Evolutionary conservation across 2,329 filamentous ascomycete species (phyloP).

Genomic region (Colletotrichum orbiculare): DNA sequence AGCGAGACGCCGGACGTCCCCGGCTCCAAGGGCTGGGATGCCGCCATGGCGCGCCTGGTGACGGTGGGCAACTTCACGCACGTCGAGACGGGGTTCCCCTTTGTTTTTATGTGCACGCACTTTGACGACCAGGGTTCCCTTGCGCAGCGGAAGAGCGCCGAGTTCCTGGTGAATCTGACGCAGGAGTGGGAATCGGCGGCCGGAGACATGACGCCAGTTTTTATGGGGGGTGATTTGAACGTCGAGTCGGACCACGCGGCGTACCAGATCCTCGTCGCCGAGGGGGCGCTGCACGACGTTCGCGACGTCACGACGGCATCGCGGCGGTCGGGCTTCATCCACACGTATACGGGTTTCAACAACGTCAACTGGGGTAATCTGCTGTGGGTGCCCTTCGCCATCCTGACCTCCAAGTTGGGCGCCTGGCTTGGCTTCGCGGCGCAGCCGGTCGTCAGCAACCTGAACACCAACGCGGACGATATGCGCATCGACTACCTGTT

Average conservation of each 20-base stretch:
- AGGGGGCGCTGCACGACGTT: slow-evolving; percentile 40
- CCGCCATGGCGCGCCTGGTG: slow-evolving; percentile 55
- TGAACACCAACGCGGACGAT: not conserved
- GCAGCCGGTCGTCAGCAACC: too few relatives aligned
- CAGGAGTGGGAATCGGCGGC: slow-evolving; percentile 39
- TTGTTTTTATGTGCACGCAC: slow-evolving; percentile 64
- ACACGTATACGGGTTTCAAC: slow-evolving; percentile 46
- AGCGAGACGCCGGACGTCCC: slow-evolving; percentile 64
- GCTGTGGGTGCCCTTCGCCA: too few relatives aligned
- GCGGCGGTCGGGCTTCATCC: slow-evolving; percentile 41
- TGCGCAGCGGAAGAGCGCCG: slow-evolving; percentile 54
- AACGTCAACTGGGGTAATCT: slow-evolving; percentile 30
- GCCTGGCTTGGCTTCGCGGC: too few relatives aligned
- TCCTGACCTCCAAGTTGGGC: too few relatives aligned
- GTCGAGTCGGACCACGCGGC: slow-evolving; percentile 41
- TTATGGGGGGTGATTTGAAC: slow-evolving; percentile 48
- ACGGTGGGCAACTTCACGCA: slow-evolving; percentile 60
- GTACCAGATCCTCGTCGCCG: slow-evolving; percentile 42
- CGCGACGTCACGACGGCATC: slow-evolving; percentile 40
- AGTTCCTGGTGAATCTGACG: slow-evolving; percentile 49
- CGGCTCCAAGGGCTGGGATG: slow-evolving; percentile 71
- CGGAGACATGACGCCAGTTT: slow-evolving; percentile 40
- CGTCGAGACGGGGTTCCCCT: slow-evolving; percentile 45
- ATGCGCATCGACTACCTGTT: slow-evolving; percentile 46
- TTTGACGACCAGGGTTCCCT: slow-evolving; percentile 59